These are phyloP conservation scores for Coprinellus micaceus DNA, from an alignment of 768 basidiomycete species.

Conservation along the genomic window DNA sequence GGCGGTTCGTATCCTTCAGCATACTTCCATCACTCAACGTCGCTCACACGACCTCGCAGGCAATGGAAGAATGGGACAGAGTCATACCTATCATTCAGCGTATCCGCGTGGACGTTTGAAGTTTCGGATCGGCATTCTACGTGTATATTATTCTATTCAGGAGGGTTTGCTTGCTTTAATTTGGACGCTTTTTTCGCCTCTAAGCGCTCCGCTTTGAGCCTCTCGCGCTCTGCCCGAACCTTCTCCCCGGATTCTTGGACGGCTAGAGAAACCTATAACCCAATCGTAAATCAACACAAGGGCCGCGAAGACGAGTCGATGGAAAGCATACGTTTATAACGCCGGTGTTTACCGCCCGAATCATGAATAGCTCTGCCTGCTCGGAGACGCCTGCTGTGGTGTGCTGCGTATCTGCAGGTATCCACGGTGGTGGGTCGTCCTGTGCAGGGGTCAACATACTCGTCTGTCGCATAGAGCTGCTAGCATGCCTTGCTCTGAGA, in stretches of 20 bases:
- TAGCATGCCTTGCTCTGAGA: conserved; percentile 41
- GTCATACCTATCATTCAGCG: conserved; percentile 92
- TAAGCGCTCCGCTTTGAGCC: conserved; percentile 25
- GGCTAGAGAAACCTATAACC: conserved; percentile 60
- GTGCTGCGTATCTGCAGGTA: conserved; percentile 66
- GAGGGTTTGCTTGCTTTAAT: conserved; percentile 15
- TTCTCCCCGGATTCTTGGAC: conserved; percentile 81
- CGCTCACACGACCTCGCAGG: conserved; percentile 35
- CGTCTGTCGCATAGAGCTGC: neutral
- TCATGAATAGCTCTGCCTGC: conserved; percentile 65
- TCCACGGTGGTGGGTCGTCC: conserved; percentile 74
- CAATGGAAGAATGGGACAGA: conserved; percentile 97
- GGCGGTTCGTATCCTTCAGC: conserved; percentile 42
- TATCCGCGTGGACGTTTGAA: conserved; percentile 86
- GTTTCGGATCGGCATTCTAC: conserved; percentile 16
- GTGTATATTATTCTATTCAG: conserved; percentile 24
- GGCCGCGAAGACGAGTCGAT: neutral
- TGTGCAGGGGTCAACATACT: neutral
- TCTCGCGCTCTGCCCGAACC: conserved; percentile 28
- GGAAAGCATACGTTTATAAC: conserved; percentile 61
- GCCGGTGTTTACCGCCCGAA: conserved; percentile 80
- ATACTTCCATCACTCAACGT: conserved; percentile 1
- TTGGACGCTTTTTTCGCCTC: conserved; percentile 17
- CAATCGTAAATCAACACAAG: neutral
- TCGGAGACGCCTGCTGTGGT: conserved; percentile 67